phyloP scores from a whole-genome alignment of 768 basidiomycete genomes.

The Pisolithus marmoratus region DNA sequence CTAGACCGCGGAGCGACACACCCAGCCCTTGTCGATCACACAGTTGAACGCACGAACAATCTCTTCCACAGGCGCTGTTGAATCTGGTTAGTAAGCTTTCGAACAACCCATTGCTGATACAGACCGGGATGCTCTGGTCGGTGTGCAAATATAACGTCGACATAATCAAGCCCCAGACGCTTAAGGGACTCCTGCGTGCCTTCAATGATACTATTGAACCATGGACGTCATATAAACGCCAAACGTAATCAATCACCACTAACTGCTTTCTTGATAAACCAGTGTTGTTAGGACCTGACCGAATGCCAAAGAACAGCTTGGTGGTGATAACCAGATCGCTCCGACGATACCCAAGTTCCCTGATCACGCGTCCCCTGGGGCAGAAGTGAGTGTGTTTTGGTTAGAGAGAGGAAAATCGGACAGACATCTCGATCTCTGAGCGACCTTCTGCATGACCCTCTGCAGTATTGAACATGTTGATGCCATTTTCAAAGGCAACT shows the following conservation, averaged over 20 bases:
- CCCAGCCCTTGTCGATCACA: conserved; percentile 46
- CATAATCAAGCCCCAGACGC: conserved; percentile 50
- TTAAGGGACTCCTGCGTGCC: conserved; percentile 46
- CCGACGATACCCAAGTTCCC: conserved; percentile 46
- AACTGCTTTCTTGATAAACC: conserved; percentile 31
- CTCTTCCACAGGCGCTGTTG: conserved; percentile 43
- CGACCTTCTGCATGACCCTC: conserved; percentile 41
- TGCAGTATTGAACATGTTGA: conserved; percentile 47
- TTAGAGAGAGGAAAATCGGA: not conserved
- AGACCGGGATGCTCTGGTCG: conserved; percentile 36
- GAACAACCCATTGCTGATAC: conserved; percentile 2
- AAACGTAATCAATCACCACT: conserved; percentile 1
- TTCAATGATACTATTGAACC: conserved; percentile 43
- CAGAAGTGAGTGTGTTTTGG: not conserved
- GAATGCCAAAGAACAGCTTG: conserved; percentile 54
- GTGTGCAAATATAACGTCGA: conserved; percentile 46
- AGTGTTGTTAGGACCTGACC: conserved; percentile 38
- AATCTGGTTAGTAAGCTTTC: not conserved
- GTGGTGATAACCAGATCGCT: conserved; percentile 49
- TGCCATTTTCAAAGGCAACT: conserved; percentile 45
- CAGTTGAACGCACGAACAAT: conserved; percentile 54
- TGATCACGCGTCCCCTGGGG: conserved; percentile 45
- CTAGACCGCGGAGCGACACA: conserved; percentile 3
- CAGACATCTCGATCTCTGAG: conserved; percentile 49
- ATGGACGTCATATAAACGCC: not conserved